phyloP scores from a whole-genome alignment of 345 rosid species.

The Arabis alpina region DNA sequence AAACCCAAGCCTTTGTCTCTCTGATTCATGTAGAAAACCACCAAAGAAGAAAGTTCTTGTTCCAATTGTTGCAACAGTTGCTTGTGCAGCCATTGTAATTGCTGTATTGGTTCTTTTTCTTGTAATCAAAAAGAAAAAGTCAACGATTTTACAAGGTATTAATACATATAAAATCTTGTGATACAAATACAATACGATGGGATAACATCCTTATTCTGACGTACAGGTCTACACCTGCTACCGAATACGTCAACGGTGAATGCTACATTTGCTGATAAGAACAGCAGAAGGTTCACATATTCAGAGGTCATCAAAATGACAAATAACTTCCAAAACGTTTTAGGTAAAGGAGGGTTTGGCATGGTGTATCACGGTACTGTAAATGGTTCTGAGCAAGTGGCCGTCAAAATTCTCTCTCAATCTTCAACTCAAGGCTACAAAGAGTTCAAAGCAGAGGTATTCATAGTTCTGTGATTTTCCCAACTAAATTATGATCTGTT shows the following conservation, averaged over 20 bases:
- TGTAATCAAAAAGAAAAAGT: neutral
- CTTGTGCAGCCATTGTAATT: neutral
- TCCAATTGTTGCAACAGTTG: constrained; percentile 7
- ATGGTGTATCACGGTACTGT: constrained; percentile 47
- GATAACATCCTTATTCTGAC: neutral
- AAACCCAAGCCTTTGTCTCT: constrained; percentile 20
- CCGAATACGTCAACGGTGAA: neutral
- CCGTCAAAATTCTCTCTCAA: constrained; percentile 52
- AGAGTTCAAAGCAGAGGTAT: constrained; percentile 36
- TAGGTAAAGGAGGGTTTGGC: constrained; percentile 60
- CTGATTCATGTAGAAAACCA: neutral
- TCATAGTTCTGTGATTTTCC: neutral
- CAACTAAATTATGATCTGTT: neutral
- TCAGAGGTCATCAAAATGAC: constrained; percentile 43
- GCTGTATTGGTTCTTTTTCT: constrained; percentile 1
- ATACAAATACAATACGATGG: neutral
- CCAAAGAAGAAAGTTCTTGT: neutral
- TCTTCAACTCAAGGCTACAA: constrained; percentile 45
- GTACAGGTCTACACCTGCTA: neutral
- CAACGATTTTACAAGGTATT: neutral
- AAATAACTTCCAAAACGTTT: constrained; percentile 37
- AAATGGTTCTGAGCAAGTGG: constrained; percentile 46
- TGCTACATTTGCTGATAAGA: constrained; percentile 1
- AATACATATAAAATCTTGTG: neutral
- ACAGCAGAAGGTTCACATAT: constrained; percentile 28